Evolutionary conservation across 495 filamentous ascomycete genomes (phyloP), one percentile per base, ranked within the genome.

Genomic region (Penicillium nucicola): DNA sequence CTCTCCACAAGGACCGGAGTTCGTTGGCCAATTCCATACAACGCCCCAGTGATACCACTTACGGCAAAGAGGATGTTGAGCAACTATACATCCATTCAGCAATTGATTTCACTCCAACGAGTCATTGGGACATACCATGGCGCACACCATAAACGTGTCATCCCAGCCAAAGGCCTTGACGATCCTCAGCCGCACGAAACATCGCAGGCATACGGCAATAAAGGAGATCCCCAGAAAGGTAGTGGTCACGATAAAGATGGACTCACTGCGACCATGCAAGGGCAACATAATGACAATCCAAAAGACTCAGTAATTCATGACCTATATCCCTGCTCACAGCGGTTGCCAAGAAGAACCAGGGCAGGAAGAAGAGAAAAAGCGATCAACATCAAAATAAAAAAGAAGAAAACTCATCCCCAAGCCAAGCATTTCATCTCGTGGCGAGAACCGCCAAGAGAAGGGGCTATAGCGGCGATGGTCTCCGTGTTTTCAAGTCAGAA

Each of bases 81-180:
- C 12, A 55, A 11, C 61, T 64, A 14, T 7, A 1, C 10, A 41
- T 14, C 3, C 6, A 37, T 44, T 44, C 4, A 32, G 36, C 15
- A 13, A 22, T 11, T 23, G 22, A 17, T 14, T 34, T n/a, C 17
- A 25, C 28, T n/a, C n/a, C 4, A 20, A 36, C 13, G 3, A 10
- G 22, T 18, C 6, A 12, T 28, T 28, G 25, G 25, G 12, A 53
- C 46, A 60, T 66, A 71, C 65, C 71, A 72, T 71, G 17, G 71
- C 69, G 44, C 65, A 62, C 3, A 72, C 65, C 69, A 75, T 75
- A 30, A 71, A 34, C 2, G 52, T 46, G 63, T 75, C 71, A 66
- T 75, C 71, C 70, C 70, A 75, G 10, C 71, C 71, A 53, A 73
- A 75, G 14, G 68, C 67, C 51, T 58, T 68, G 45, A 75, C 67